These are phyloP conservation scores for Dillenia turbinata DNA, from an alignment of 164 flowering plant species.

Conservation along the genomic window DNA sequence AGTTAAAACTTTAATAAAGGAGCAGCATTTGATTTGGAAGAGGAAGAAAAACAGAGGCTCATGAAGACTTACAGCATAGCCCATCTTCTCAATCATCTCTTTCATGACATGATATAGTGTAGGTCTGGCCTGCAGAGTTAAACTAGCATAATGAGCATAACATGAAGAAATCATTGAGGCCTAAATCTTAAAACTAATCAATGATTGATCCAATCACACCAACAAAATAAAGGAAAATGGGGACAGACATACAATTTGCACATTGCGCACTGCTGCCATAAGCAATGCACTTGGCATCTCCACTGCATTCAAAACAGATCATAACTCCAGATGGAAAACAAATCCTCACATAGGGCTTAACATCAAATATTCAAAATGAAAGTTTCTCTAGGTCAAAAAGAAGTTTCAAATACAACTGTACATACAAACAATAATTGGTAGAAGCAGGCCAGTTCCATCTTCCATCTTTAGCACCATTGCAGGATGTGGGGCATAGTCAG, in stretches of 20 bases:
- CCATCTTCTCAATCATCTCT: conserved; percentile 97
- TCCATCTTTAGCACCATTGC: conserved; percentile 98
- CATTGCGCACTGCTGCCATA: conserved; percentile 96
- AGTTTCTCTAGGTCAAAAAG: not conserved
- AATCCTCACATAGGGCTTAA: not conserved
- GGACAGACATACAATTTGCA: conserved; percentile 70
- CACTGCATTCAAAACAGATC: conserved; percentile 54
- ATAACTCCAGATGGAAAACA: not conserved
- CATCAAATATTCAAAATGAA: not conserved
- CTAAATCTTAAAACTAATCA: not conserved
- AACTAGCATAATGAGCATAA: not conserved
- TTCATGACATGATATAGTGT: conserved; percentile 84
- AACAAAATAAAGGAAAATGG: not conserved
- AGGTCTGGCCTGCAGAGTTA: conserved; percentile 71
- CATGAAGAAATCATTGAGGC: not conserved
- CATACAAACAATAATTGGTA: conserved; percentile 98
- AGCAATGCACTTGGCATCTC: conserved; percentile 96
- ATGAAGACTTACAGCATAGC: conserved; percentile 54
- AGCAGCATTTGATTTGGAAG: not conserved
- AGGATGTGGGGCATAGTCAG: conserved; percentile 95
- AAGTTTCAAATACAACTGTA: conserved; percentile 10
- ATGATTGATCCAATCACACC: not conserved
- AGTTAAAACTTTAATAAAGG: not conserved
- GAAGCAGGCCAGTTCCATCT: conserved; percentile 96
- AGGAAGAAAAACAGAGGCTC: not conserved